Base-by-base conservation (phyloP, 352 stramenopile genomes). In the Aphanomyces cochlioides region DNA sequence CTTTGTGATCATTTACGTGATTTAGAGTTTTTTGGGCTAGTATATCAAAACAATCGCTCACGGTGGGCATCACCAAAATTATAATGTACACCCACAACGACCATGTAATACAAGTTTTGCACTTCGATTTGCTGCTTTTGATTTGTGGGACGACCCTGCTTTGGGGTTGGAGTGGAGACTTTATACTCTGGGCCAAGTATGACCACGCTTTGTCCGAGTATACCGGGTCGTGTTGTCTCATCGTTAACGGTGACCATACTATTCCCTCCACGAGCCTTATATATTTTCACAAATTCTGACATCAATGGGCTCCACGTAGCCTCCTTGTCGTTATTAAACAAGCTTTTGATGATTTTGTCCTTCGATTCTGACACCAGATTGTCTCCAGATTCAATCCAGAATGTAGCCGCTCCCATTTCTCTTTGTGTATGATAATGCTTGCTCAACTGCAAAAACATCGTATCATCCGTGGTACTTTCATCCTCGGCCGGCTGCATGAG, bases 101-200 rank as follows among this genome's bases (percentile, higher is more conserved):
- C 54, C 54, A 61, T 39, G 28, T 61, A 61, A 37, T 61, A 61
- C 28, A 61, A 37, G 54, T 61, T 37, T 5, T 61, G 54, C 28
- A 61, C 10, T 5, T 41, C 54, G n/a, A 7, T 37, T 40, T 61
- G 54, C 28, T 57, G 54, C 7, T 36, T n/a, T 38, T 28, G 21
- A 12, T n/a, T n/a, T 36, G 54, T 21, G 28, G 19, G 17, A 5
- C 54, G 28, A 7, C 5, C 12, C 54, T 5, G 8, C 21, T n/a
- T 61, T 12, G 54, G 39, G 13, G 12, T 40, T 15, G 48, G 19
- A 57, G 12, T 34, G 7, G 19, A 15, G 7, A 57, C 48, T 36
- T 15, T 36, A 21, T 36, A 57, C 6, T 19, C 48, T 21, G 12
- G 12, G 6, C 48, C 48, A 7, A 57, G 17, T 15, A 57, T 36